Evolutionary conservation across 257 asterid genomes (phyloP), one percentile per base, ranked within the genome.

Genomic region (Marsdenia floribunda): DNA sequence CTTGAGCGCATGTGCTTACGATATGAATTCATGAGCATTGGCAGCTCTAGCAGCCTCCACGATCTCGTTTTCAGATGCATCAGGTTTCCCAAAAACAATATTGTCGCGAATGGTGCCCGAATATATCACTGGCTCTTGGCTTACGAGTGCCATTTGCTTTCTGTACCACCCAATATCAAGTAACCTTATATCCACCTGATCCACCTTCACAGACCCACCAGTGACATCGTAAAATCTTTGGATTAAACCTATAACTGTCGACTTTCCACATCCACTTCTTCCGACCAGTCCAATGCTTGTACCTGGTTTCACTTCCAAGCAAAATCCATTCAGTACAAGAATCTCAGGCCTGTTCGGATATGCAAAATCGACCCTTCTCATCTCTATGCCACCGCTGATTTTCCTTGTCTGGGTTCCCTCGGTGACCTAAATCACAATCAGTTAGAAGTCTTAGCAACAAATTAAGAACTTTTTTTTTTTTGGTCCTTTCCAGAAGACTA

Each of bases 21-120:
- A 88, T 76, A 92, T 90, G 74, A 92, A 92, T 63, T 90, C 96
- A 58, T 92, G 97, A 21, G 97, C 96, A 79, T 90, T 90, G 84
- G 97, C 95, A 40, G 89, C 87, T 74, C 83, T 86, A 19, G 97
- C 97, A 52, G 97, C 91, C 18, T 86, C 95, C 49, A 86, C 83
- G 10, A 92, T 83, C 79, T 92, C 95, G 64, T 75, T 78, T 73
- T 88, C 96, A 0, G 88, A 79, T 49, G 96, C 97, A 46, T 82
- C 86, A 18, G 74, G 82, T 85, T 87, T 92, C 22, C 95, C 97
- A 3, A 90, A 75, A 53, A 71, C 35, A 24, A 92, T 88, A 78
- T 92, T 92, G 22, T 92, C 96, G 0, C 91, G 88, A 73, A 92
- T 82, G 78, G 81, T 88, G 65, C 97, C 97, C 0, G 96, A 88